A percentile compares a stretch with the other conserved stretches of the same genome.
Conservation (phyloP, 768 basidiomycete genomes). For the Crepidotus variabilis region DNA sequence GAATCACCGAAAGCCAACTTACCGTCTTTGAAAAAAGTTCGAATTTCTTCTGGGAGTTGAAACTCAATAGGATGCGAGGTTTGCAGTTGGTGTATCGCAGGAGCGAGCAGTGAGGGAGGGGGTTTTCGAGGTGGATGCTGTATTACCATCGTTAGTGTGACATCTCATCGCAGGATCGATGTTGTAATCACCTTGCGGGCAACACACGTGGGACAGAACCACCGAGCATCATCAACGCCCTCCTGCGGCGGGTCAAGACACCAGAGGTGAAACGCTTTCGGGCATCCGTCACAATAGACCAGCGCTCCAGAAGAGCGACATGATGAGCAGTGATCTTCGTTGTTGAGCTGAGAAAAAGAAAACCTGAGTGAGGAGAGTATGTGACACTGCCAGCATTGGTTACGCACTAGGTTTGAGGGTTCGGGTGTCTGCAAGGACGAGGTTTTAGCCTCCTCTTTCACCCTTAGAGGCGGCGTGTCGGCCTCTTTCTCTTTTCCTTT, state of each 20-base stretch:
- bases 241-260: conserved; percentile 97
- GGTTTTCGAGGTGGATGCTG: conserved; percentile 70
- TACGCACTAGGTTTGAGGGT: conserved; percentile 40
- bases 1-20: conserved; percentile 22
- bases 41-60: conserved; percentile 81
- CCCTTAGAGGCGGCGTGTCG: conserved; percentile 32
- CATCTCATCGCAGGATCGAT: conserved; percentile 11
- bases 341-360: conserved; percentile 38
- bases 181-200: conserved; percentile 54
- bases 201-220: conserved; percentile 75
- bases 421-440: conserved; percentile 44
- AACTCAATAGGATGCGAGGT: conserved; percentile 74
- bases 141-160: conserved; percentile 17
- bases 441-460: conserved; percentile 51
- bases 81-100: conserved; percentile 69
- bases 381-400: conserved; percentile 7
- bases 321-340: conserved; percentile 84
- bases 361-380: conserved; percentile 7
- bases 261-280: conserved; percentile 92
- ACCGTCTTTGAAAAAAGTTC: conserved; percentile 87
- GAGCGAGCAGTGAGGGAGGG: conserved; percentile 61
- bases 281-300: conserved; percentile 97
- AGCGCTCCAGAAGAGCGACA: conserved; percentile 81
- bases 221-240: conserved; percentile 76
- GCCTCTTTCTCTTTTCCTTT: conserved; percentile 54